Evolutionary conservation across 805 yeast genomes (phyloP).

Genomic region (Ogataea philodendri): DNA sequence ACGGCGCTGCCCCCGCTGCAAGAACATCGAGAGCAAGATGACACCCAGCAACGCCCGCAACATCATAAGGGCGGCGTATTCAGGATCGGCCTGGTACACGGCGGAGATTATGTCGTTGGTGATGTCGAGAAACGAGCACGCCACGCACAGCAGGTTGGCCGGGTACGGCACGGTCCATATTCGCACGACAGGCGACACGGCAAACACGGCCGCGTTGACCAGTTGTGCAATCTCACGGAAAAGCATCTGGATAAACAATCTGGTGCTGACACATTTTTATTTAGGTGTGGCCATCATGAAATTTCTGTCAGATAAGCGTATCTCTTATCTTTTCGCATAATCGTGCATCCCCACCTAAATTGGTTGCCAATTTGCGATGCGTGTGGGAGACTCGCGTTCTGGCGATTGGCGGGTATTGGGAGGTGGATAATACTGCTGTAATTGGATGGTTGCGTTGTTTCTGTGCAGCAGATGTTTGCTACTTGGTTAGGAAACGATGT

Average conservation of each 20-base stretch:
- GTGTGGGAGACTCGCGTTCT: too few relatives aligned
- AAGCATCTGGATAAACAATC: neutral
- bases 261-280: constrained; percentile 2
- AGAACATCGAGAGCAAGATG: neutral
- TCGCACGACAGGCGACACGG: constrained; percentile 5
- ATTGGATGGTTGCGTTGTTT: too few relatives aligned
- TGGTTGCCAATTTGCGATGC: too few relatives aligned
- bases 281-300: constrained; percentile 1
- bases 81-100: neutral
- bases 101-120: constrained; percentile 3
- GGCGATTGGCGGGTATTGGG: too few relatives aligned
- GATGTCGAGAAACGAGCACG: constrained; percentile 3
- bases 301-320: constrained; percentile 6
- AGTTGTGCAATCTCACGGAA: constrained; percentile 1
- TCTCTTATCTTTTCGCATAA: constrained; percentile 11
- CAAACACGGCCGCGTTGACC: constrained; percentile 4
- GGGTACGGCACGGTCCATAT: neutral
- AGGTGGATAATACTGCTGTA: too few relatives aligned
- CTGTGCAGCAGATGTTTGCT: too few relatives aligned
- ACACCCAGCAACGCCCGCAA: constrained; percentile 1
- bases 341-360: constrained; percentile 6
- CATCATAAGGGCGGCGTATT: neutral
- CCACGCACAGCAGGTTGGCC: neutral
- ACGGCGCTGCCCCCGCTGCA: neutral
- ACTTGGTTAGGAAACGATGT: too few relatives aligned